Conservation (phyloP, 2,329 filamentous ascomycete genomes). For the Plenodomus lindquistii region DNA sequence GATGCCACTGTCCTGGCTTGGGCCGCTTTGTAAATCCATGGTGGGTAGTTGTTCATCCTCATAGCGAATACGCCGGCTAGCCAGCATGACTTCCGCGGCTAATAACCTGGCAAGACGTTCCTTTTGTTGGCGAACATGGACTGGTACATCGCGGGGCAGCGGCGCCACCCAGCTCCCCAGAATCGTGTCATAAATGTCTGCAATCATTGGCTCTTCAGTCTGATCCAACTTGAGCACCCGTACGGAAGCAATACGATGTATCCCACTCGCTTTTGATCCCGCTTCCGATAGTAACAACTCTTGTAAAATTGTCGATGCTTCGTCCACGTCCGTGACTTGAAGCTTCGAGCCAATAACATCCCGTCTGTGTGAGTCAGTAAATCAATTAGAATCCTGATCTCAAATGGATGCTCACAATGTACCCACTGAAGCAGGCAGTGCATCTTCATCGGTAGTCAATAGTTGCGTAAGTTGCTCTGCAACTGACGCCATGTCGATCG, state of each 20-base stretch:
- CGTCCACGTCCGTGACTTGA: conserved; percentile 35
- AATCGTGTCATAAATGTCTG: conserved; percentile 36
- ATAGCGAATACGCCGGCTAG: conserved; percentile 29
- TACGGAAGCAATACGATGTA: conserved; percentile 22
- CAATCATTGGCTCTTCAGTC: conserved; percentile 17
- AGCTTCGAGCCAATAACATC: conserved; percentile 22
- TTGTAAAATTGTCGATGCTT: conserved; percentile 28
- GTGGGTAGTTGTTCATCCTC: conserved; percentile 9
- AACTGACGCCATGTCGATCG: conserved; percentile 15
- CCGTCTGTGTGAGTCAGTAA: conserved; percentile 19
- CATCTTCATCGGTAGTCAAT: conserved; percentile 7
- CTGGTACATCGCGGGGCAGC: conserved; percentile 28
- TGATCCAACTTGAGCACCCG: conserved; percentile 15
- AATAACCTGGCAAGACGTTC: conserved; percentile 39
- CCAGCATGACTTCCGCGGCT: conserved; percentile 45
- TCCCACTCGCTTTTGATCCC: conserved; percentile 2
- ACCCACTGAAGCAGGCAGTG: conserved; percentile 10
- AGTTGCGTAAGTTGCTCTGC: conserved; percentile 15
- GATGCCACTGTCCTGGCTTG: conserved; percentile 14
- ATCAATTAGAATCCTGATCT: background rate
- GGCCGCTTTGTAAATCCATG: conserved; percentile 7
- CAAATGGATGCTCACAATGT: conserved; percentile 26
- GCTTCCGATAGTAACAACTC: conserved; percentile 14
- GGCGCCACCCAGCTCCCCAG: conserved; percentile 38
- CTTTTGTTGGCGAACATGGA: conserved; percentile 30